Evolutionary conservation across 2,329 filamentous ascomycete genomes (phyloP).

Genomic region (Paracoccidioides brasiliensis): DNA sequence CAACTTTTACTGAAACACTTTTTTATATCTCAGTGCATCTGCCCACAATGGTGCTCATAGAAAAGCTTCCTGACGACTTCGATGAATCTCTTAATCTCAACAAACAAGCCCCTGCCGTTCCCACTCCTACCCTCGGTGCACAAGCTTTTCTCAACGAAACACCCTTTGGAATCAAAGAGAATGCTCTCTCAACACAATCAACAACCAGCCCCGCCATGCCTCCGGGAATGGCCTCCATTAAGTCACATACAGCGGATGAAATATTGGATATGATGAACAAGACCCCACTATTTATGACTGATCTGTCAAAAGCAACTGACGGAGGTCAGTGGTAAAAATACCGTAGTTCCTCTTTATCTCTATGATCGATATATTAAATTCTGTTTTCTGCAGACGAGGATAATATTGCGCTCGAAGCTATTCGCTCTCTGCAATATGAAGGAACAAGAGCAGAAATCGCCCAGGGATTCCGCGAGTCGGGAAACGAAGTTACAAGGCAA

Average conservation of each 20-base stretch:
- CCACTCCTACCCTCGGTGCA: slow-evolving; percentile 3
- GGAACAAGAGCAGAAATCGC: slow-evolving; percentile 76
- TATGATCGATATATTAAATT: background rate
- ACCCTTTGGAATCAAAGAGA: slow-evolving; percentile 29
- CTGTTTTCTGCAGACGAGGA: slow-evolving; percentile 40
- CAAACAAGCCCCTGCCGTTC: slow-evolving; percentile 15
- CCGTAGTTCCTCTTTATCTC: background rate
- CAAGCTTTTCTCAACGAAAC: slow-evolving; percentile 18
- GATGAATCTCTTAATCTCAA: slow-evolving; percentile 35
- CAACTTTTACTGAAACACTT: background rate
- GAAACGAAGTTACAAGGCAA: slow-evolving; percentile 72
- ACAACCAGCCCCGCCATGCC: slow-evolving; percentile 37
- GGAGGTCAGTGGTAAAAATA: slow-evolving; percentile 29
- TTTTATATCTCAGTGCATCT: background rate
- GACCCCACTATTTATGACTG: slow-evolving; percentile 89
- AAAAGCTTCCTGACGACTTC: slow-evolving; percentile 40
- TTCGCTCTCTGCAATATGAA: slow-evolving; percentile 85
- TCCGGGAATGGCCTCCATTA: slow-evolving; percentile 45
- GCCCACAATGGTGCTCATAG: slow-evolving; percentile 37
- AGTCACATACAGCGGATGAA: slow-evolving; percentile 45
- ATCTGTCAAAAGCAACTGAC: slow-evolving; percentile 52
- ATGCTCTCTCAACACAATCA: slow-evolving; percentile 23
- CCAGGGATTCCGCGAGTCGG: slow-evolving; percentile 74
- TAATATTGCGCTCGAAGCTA: slow-evolving; percentile 70
- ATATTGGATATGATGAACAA: slow-evolving; percentile 53